A percentile compares a stretch with the other conserved stretches of the same genome.
Evolutionary conservation across 805 yeast genomes (phyloP).

Genomic region (Monosporozyma unispora): DNA sequence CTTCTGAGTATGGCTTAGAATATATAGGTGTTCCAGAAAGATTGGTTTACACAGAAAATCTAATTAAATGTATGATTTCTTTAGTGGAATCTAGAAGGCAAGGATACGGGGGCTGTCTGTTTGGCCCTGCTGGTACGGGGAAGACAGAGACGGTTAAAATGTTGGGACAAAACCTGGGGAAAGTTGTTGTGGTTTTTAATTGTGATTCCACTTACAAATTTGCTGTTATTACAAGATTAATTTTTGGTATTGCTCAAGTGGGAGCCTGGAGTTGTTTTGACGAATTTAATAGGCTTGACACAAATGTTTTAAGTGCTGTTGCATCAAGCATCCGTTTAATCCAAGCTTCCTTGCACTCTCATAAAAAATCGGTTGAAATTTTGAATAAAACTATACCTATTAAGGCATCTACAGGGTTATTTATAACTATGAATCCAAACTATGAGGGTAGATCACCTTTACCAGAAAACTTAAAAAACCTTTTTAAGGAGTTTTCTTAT

Average conservation of each 20-base stretch:
- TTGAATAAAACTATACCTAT: constrained; percentile 36
- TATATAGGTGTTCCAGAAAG: constrained; percentile 68
- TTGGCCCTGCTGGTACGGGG: constrained; percentile 98
- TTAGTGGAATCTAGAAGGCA: constrained; percentile 36
- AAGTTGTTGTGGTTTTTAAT: constrained; percentile 75
- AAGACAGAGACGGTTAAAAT: constrained; percentile 89
- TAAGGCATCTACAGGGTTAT: constrained; percentile 53
- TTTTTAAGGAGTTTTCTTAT: constrained; percentile 71
- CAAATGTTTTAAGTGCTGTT: constrained; percentile 68
- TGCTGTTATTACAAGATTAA: constrained; percentile 65
- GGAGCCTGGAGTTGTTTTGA: constrained; percentile 97
- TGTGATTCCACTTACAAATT: constrained; percentile 88
- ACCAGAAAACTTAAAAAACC: constrained; percentile 78
- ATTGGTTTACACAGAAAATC: constrained; percentile 67
- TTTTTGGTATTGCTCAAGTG: constrained; percentile 68
- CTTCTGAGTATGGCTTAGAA: constrained; percentile 65
- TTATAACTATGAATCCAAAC: constrained; percentile 85
- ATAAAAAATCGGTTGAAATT: constrained; percentile 28
- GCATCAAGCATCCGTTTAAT: constrained; percentile 71
- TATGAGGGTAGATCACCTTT: constrained; percentile 74
- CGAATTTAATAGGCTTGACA: constrained; percentile 78
- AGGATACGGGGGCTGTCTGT: constrained; percentile 77
- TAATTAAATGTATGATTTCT: constrained; percentile 60
- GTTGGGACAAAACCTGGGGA: constrained; percentile 69
- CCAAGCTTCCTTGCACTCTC: constrained; percentile 41